Base-by-base conservation (phyloP, 768 basidiomycete genomes). In the Trametes meyenii region DNA sequence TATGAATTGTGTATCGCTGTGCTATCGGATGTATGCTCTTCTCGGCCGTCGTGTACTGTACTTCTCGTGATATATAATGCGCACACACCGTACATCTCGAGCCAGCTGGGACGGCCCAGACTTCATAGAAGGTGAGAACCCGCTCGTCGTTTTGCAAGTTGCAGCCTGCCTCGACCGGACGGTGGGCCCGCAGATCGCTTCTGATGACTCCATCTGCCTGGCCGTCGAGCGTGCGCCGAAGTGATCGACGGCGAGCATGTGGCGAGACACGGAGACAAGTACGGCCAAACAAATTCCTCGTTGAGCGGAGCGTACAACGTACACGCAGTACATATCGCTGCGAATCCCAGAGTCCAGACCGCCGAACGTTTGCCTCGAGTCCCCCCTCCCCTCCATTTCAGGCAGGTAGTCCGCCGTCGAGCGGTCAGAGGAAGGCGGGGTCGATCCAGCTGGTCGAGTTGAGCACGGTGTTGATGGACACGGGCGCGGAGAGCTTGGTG, bases 361-460 rank as follows among this genome's bases (percentile, higher is more conserved):
- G 29, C 29, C n/a, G n/a, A n/a, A n/a, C n/a, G n/a, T n/a, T n/a
- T 16, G 21, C 14, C 19, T 23, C 21, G 16, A 23, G 23, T 35
- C 17, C 46, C 46, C 23, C 8, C 21, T 23, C 23, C 10, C 21
- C 23, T 14, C 26, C n/a, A 5, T 24, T 46, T 24, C 21, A 2
- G 19, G 38, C 13, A 23, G 52, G n/a, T 21, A n/a, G n/a, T 17
- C 21, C 43, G 43, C 21, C n/a, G n/a, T 10, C 17, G 43, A 19
- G 44, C 44, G 44, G n/a, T 63, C 51, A 66, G 38, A 69, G 52
- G 63, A 67, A 69, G 16, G 50, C 45, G 38, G 53, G 53, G 48
- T 69, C 66, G 44, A 69, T 55, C 67, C 67, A 67, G 45, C 65
- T 58, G 5, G 67, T 65, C 42, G 63, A 63, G 50, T 55, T 60